A percentile compares a stretch with the other conserved stretches of the same genome.
These are phyloP conservation scores for Aspergillus cristatus DNA, from an alignment of 495 filamentous ascomycete species.

Conservation along the genomic window DNA sequence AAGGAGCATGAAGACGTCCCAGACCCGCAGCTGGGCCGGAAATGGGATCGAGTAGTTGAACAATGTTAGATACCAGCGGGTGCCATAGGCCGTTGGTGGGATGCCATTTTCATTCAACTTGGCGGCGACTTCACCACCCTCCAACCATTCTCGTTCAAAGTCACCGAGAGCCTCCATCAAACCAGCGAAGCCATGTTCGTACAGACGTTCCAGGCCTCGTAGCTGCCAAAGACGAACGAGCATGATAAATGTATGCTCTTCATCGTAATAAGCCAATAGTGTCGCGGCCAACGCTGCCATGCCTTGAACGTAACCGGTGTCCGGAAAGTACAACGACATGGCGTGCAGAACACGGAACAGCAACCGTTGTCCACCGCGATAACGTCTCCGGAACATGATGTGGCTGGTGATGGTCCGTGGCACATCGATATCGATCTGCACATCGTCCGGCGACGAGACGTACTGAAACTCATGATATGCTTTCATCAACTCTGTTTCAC, in stretches of 20 bases:
- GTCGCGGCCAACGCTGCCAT: conserved; percentile 95
- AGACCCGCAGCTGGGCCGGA: conserved; percentile 91
- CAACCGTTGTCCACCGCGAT: conserved; percentile 82
- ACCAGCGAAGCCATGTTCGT: conserved; percentile 73
- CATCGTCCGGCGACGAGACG: conserved; percentile 74
- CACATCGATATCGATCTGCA: conserved; percentile 96
- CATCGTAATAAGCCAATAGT: conserved; percentile 91
- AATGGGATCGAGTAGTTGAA: conserved; percentile 98
- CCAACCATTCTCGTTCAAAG: conserved; percentile 82
- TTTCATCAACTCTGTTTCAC: conserved; percentile 62
- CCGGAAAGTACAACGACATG: conserved; percentile 83
- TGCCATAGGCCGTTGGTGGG: conserved; percentile 84
- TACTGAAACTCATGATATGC: conserved; percentile 62
- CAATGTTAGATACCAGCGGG: conserved; percentile 93
- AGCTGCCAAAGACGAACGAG: conserved; percentile 84
- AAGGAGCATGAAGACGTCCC: conserved; percentile 98
- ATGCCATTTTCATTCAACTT: conserved; percentile 79
- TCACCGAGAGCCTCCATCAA: conserved; percentile 82
- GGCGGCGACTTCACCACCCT: conserved; percentile 58
- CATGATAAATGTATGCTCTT: conserved; percentile 93
- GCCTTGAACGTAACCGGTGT: conserved; percentile 92
- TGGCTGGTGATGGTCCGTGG: conserved; percentile 91
- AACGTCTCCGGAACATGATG: conserved; percentile 93
- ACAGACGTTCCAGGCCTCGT: conserved; percentile 76
- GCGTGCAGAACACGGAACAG: conserved; percentile 90